phyloP scores from a whole-genome alignment of 345 rosid species.

The Firmiana major region DNA sequence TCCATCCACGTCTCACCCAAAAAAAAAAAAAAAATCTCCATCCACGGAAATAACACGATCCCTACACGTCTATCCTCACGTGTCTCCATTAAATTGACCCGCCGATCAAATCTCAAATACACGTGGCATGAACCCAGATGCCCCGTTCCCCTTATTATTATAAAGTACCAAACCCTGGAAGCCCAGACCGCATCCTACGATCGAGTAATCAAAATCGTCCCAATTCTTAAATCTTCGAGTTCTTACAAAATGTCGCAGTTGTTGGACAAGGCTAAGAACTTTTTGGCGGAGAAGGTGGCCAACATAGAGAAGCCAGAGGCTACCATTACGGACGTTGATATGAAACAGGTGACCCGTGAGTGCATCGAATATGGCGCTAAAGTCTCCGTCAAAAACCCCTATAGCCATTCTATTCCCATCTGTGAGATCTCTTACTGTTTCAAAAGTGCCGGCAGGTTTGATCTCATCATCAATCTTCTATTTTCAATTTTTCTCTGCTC shows the following conservation, averaged over 20 bases:
- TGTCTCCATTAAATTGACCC: background rate
- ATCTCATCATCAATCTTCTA: background rate
- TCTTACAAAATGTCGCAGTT: slow-evolving; percentile 26
- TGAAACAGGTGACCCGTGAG: slow-evolving; percentile 51
- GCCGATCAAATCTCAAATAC: background rate
- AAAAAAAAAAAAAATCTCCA: too few relatives aligned
- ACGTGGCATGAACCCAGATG: slow-evolving; percentile 12
- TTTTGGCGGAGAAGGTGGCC: slow-evolving; percentile 65
- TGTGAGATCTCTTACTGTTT: slow-evolving; percentile 72
- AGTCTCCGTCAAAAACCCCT: slow-evolving; percentile 73
- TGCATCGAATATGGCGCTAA: slow-evolving; percentile 60
- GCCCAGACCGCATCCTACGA: background rate
- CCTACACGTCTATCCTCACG: background rate
- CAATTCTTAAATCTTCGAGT: background rate
- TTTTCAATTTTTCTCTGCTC: background rate
- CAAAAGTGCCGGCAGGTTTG: slow-evolving; percentile 68
- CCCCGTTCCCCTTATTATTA: background rate
- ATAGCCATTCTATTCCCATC: slow-evolving; percentile 61
- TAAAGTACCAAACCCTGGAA: background rate
- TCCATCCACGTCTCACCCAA: slow-evolving; percentile 7
- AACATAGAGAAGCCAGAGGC: slow-evolving; percentile 75
- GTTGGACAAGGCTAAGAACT: slow-evolving; percentile 66
- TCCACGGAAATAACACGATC: background rate
- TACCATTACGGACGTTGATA: slow-evolving; percentile 50
- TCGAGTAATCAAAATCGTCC: background rate